A percentile compares a stretch with the other conserved stretches of the same genome.
Conservation (phyloP, 2,329 filamentous ascomycete genomes). For the Colletotrichum lupini region DNA sequence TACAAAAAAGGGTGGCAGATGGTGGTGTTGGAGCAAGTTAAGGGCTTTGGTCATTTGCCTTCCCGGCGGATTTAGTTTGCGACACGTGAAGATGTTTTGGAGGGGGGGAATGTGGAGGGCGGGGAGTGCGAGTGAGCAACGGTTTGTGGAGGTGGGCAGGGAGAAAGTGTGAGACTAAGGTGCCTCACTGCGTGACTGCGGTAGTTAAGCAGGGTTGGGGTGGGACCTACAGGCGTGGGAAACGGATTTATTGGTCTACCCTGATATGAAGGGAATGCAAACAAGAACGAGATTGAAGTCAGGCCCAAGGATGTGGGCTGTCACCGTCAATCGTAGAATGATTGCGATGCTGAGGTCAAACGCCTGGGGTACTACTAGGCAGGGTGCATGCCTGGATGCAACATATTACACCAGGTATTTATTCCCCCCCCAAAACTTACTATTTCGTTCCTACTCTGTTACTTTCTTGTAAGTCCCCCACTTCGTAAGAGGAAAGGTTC, state of each 20-base stretch:
- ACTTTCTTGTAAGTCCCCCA: background rate
- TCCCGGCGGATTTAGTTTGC: background rate
- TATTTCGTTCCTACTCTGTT: background rate
- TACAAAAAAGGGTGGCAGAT: background rate
- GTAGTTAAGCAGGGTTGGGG: background rate
- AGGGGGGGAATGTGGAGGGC: background rate
- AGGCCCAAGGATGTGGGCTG: background rate
- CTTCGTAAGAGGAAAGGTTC: background rate
- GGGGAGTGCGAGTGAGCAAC: background rate
- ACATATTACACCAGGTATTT: background rate
- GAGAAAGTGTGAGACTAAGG: background rate
- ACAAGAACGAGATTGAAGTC: background rate
- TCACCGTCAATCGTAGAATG: background rate
- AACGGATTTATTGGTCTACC: background rate
- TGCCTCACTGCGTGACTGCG: background rate
- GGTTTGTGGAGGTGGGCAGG: background rate
- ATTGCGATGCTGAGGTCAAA: background rate
- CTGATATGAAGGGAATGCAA: background rate
- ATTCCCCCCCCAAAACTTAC: background rate
- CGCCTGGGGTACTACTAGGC: background rate
- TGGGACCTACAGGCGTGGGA: background rate
- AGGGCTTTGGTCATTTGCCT: constrained; percentile 17
- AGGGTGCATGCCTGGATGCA: background rate
- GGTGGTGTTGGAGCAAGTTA: constrained; percentile 1
- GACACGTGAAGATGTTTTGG: constrained; percentile 22